Evolutionary conservation across 2,329 filamentous ascomycete genomes (phyloP), one percentile per base, ranked within the genome.

Genomic region (Hymenoscyphus linearis): DNA sequence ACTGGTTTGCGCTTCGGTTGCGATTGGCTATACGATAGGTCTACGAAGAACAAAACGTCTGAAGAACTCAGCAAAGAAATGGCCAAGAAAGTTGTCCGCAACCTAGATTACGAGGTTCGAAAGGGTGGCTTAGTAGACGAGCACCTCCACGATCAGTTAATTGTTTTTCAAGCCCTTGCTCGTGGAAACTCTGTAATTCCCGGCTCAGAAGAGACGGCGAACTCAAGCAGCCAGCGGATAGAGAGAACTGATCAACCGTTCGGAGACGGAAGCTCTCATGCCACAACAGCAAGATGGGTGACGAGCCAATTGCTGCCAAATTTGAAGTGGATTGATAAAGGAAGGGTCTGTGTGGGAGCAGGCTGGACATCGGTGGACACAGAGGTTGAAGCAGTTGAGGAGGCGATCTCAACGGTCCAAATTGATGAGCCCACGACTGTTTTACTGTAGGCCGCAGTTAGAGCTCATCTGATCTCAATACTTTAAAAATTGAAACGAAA

Each of bases 261-360:
- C 67, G 83, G 84, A 0, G 75, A 83, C 59, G 84, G 84, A 0
- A 82, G 78, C 54, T 73, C 76, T 64, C 84, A 87, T 65, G 77
- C 84, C 0, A 78, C 77, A 50, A 87, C 85, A n/a, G 84, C 82
- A 14, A 76, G 84, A 63, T 87, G 84, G 83, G 80, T 87, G 25
- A 76, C 76, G 0, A 76, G 78, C 34, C 74, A 82, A 68, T 64
- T 87, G 40, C 64, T 86, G 18, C 57, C 82, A 0, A 64, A 65
- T 1, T 74, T 79, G 0, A 72, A 74, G 58, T 85, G 82, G 76
- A 82, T 78, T 63, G 77, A 81, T 62, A 76, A 78, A 34, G 83
- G 83, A 0, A 75, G 74, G 2, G 61, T 81, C 4, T 82, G 81
- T 61, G 74, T 80, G 61, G 83, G 83, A 0, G 73, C 73, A 2